These are phyloP conservation scores for Pistacia vera DNA, from an alignment of 345 rosid species.

Conservation along the genomic window DNA sequence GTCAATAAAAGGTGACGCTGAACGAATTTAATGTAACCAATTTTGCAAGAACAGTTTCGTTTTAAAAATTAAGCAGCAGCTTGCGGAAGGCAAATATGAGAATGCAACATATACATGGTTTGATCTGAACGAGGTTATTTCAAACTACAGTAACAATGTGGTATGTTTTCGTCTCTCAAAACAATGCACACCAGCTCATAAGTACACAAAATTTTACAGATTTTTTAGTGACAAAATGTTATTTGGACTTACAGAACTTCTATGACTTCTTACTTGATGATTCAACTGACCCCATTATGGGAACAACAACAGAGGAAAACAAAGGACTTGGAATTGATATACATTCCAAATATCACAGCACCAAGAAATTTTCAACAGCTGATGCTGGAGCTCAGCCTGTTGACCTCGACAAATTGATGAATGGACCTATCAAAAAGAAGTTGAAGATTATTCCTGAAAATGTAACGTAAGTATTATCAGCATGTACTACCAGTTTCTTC, in stretches of 20 bases:
- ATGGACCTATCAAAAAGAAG: constrained; percentile 35
- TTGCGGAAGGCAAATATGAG: constrained; percentile 29
- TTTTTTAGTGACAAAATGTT: not conserved
- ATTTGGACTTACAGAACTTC: constrained; percentile 24
- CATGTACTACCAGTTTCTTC: too few species aligned
- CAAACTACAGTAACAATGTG: constrained; percentile 25
- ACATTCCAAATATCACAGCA: constrained; percentile 7
- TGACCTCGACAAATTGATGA: constrained; percentile 26
- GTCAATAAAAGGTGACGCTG: not conserved
- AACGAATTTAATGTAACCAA: not conserved
- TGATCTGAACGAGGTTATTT: constrained; percentile 25
- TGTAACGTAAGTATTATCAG: constrained; percentile 23
- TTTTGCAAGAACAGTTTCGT: constrained; percentile 28
- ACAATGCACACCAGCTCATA: too few species aligned
- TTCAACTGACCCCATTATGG: not conserved
- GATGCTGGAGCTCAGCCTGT: not conserved
- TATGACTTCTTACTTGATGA: constrained; percentile 36
- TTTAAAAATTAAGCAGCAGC: constrained; percentile 30
- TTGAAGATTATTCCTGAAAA: constrained; percentile 41
- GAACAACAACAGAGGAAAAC: not conserved
- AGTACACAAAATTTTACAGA: not conserved
- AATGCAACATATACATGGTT: constrained; percentile 33
- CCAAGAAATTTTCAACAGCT: not conserved
- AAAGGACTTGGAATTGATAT: not conserved
- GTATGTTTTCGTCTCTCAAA: constrained; percentile 10